Evolutionary conservation across 2,329 filamentous ascomycete genomes (phyloP), one percentile per base, ranked within the genome.

Genomic region (Monilinia fructigena): DNA sequence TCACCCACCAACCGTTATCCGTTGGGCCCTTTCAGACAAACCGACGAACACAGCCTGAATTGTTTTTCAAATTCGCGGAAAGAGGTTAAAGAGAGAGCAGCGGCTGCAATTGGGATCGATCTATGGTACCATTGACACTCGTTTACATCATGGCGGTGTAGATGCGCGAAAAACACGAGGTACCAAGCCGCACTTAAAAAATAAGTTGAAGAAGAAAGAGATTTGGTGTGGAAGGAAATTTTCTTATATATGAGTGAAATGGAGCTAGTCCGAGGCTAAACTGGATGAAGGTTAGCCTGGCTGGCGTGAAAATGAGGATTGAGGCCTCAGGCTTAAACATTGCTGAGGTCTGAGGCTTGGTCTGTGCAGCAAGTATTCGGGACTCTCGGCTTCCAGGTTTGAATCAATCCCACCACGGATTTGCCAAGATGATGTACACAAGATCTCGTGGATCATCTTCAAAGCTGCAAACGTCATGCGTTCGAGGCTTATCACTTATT

Each of bases 81-180:
- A 76, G 76, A 76, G 77, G 65, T 52, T 76, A 80, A 77, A 80
- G 80, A 79, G 80, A 80, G 77, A 80, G 79, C 82, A 80, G 67
- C 82, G 79, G 82, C 78, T 81, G 89, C 89, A 93, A 94, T 94
- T 90, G 83, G 84, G 80, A 53, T 79, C 80, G 67, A 71, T 82
- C 76, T 77, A 75, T 75, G 73, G 68, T 67, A 71, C 68, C 68
- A 71, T 70, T 75, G 76, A 77, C 76, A 71, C 76, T 76, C 74
- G 68, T 70, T 72, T 52, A 69, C 73, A 75, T 69, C 74, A 75
- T 74, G 58, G 71, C 31, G 40, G 42, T 42, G 38, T 6, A 55
- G 31, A 40, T 48, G 54, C 16, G 47, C 53, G 40, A 48, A 65
- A 59, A 42, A 64, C 40, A 65, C 67, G 61, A 69, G 67, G 67